Evolutionary conservation across 2,329 filamentous ascomycete species (phyloP).

Genomic region (Fusarium lateritium): DNA sequence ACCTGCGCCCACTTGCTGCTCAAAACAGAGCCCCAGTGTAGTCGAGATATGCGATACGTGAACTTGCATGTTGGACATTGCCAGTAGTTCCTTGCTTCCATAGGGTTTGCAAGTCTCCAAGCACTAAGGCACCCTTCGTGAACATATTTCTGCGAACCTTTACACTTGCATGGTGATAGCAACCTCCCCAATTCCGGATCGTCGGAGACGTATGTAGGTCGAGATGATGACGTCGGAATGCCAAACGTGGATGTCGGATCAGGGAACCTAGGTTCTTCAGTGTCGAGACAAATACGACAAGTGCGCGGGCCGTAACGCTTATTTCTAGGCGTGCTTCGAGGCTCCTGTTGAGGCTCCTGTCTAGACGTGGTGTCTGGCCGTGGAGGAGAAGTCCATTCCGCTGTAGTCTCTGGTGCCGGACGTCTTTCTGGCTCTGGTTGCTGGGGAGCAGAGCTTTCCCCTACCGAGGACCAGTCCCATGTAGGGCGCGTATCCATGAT

Average conservation of each 20-base stretch:
- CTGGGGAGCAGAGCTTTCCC: conserved; percentile 24
- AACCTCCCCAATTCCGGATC: conserved; percentile 82
- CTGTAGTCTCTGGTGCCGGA: conserved; percentile 17
- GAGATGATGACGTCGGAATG: conserved; percentile 52
- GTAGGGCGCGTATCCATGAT: conserved; percentile 50
- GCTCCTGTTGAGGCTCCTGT: conserved; percentile 8
- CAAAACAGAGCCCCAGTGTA: conserved; percentile 81
- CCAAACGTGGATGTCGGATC: conserved; percentile 52
- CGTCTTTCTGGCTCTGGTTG: conserved; percentile 29
- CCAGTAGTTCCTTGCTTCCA: conserved; percentile 79
- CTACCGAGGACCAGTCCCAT: conserved; percentile 49
- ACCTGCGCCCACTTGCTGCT: conserved; percentile 78
- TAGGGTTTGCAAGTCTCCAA: conserved; percentile 83
- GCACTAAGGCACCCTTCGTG: conserved; percentile 90
- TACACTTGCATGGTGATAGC: conserved; percentile 92
- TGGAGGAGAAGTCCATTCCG: conserved; percentile 10
- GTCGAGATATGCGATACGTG: conserved; percentile 81
- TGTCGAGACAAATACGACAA: conserved; percentile 92
- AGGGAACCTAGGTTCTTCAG: conserved; percentile 66
- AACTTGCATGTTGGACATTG: conserved; percentile 91
- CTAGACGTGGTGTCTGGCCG: conserved; percentile 18
- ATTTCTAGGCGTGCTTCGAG: conserved; percentile 28
- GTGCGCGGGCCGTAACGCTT: conserved; percentile 77
- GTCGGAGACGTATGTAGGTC: conserved; percentile 77
- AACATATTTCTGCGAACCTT: conserved; percentile 92